Evolutionary conservation across 1,284 basidiomycete genomes (phyloP).

Genomic region (Pterula multifida): DNA sequence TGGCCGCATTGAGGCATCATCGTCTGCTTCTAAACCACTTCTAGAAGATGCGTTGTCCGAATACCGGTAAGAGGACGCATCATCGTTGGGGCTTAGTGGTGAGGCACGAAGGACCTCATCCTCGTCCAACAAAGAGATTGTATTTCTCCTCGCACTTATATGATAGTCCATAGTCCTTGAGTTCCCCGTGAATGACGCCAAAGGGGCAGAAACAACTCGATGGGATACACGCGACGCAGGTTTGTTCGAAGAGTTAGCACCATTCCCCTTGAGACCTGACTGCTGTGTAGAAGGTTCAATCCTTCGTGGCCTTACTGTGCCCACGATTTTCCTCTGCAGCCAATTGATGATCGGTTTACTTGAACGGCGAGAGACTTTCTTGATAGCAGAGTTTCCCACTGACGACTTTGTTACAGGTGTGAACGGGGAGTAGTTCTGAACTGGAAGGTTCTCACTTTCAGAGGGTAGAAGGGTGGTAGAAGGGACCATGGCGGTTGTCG

Average conservation of each 20-base stretch:
- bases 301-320: slow-evolving; percentile 39
- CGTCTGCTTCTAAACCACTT: slow-evolving; percentile 65
- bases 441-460: neutral
- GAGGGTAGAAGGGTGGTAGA: slow-evolving; percentile 2
- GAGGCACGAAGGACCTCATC: slow-evolving; percentile 37
- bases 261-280: slow-evolving; percentile 19
- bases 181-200: slow-evolving; percentile 14
- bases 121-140: slow-evolving; percentile 49
- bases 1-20: slow-evolving; percentile 81
- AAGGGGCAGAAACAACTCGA: slow-evolving; percentile 22
- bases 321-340: slow-evolving; percentile 79
- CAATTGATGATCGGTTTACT: slow-evolving; percentile 86
- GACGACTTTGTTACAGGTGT: slow-evolving; percentile 18
- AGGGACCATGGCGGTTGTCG: slow-evolving; percentile 8
- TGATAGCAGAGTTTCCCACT: neutral
- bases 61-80: slow-evolving; percentile 52
- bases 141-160: slow-evolving; percentile 31
- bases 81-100: slow-evolving; percentile 47
- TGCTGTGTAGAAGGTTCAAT: slow-evolving; percentile 17
- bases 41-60: neutral
- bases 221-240: slow-evolving; percentile 26
- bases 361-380: slow-evolving; percentile 29
- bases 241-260: slow-evolving; percentile 12
- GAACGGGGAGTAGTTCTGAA: slow-evolving; percentile 7
- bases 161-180: slow-evolving; percentile 25